These are phyloP conservation scores for Plantago elongata DNA, from an alignment of 257 asterid genomes.

Conservation along the genomic window DNA sequence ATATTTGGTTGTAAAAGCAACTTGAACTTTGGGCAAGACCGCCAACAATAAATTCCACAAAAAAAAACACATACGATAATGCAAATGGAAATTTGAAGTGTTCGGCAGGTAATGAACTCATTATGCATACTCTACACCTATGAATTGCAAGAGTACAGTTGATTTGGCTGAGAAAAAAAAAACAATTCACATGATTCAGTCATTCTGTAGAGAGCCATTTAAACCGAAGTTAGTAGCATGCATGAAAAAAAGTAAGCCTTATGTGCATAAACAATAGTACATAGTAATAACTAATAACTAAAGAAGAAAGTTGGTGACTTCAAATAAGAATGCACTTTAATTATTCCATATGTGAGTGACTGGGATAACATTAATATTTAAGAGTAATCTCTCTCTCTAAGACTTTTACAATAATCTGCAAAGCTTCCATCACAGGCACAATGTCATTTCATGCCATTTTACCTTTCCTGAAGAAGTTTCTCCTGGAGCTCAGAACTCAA, in stretches of 20 bases:
- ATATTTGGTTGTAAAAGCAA: background rate
- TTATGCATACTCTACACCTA: too few species aligned
- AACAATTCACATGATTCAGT: too few species aligned
- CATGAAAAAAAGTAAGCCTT: background rate
- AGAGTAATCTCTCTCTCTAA: too few species aligned
- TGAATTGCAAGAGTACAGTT: too few species aligned
- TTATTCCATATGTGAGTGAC: too few species aligned
- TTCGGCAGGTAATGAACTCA: background rate
- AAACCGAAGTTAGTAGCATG: too few species aligned
- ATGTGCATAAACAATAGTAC: background rate
- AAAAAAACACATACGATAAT: background rate
- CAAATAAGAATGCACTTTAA: too few species aligned
- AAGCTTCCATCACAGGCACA: conserved; percentile 14
- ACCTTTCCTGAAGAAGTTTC: conserved; percentile 50
- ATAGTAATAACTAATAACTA: background rate
- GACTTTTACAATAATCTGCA: background rate
- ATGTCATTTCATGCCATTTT: conserved; percentile 18
- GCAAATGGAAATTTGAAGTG: background rate
- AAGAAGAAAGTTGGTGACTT: background rate
- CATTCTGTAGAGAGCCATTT: too few species aligned
- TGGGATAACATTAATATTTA: too few species aligned
- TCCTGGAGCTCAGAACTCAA: conserved; percentile 32
- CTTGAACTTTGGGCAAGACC: background rate
- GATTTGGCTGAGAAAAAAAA: too few species aligned
- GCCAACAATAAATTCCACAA: background rate